phyloP scores from a whole-genome alignment of 345 rosid species.

The Camelina sativa region DNA sequence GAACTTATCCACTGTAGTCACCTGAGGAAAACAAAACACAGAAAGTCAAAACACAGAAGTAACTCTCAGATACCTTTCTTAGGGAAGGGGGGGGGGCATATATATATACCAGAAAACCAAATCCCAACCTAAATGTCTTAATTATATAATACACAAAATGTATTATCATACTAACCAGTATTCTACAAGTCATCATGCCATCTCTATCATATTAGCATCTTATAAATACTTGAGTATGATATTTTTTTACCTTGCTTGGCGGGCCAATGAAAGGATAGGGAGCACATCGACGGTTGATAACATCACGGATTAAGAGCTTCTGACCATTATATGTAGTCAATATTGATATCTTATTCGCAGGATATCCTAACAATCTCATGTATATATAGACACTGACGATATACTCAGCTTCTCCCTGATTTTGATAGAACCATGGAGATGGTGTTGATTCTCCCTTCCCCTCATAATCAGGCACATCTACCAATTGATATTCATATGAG shows the following conservation, averaged over 20 bases:
- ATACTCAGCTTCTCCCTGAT: constrained; percentile 98
- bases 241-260: constrained; percentile 81
- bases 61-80: constrained; percentile 2
- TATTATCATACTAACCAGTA: background rate
- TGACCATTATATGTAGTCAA: constrained; percentile 98
- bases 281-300: constrained; percentile 82
- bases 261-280: constrained; percentile 90
- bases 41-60: constrained; percentile 14
- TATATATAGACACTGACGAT: constrained; percentile 96
- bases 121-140: background rate
- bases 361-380: constrained; percentile 93
- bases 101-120: background rate
- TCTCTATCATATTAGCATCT: constrained; percentile 1
- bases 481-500: constrained; percentile 88
- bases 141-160: background rate
- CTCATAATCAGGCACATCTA: constrained; percentile 88
- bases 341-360: constrained; percentile 93
- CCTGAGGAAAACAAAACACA: constrained; percentile 51
- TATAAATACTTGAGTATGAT: constrained; percentile 15
- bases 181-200: constrained; percentile 14
- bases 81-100: background rate
- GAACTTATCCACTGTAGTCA: constrained; percentile 96
- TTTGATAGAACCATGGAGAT: constrained; percentile 98
- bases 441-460: constrained; percentile 95
- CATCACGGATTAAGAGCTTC: constrained; percentile 98